Base-by-base conservation (phyloP, 768 basidiomycete species). In the Paxillus ammoniavirescens region DNA sequence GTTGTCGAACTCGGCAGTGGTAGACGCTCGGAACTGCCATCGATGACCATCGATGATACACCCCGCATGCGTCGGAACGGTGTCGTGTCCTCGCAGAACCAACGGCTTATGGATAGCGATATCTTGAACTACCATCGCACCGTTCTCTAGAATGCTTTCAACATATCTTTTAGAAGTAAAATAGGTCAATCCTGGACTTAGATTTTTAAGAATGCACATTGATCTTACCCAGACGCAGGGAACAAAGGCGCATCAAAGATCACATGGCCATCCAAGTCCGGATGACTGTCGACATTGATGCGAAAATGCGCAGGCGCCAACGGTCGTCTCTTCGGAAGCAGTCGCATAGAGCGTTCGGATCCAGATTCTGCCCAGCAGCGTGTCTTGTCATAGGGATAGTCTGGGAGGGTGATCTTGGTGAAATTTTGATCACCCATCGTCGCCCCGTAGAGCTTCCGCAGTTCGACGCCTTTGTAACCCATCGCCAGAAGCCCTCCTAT, bases 211-310 rank as follows among this genome's bases (percentile, higher is more conserved):
- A 37, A 35, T 47, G 40, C 53, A 44, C 8, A 59, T 52, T 76
- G 74, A 1, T 76, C 47, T 45, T 63, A 77, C 0, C 73, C 76
- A 30, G 74, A 64, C 8, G 74, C 74, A 9, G 75, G 73, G 68
- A 75, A 68, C 45, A 76, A 75, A 0, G 75, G 69, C 48, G 75
- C 73, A 2, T 68, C 71, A 28, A 66, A 63, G 47, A 76, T 73
- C 15, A 74, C 55, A 60, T 77, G 76, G 35, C 75, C 65, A 5
- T 69, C 68, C 1, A 77, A 55, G 10, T 62, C 62, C 0, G 75
- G 61, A 33, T 62, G 59, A 8, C 56, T 60, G 42, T 57, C 50
- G 15, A 53, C 45, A 42, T 62, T 75, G 23, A 77, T 55, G 15
- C 62, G 61, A 12, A 73, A 60, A 37, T 64, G 57, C 0, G 56